Conservation (phyloP, 257 asterid genomes). For the Fraxinus anomala region DNA sequence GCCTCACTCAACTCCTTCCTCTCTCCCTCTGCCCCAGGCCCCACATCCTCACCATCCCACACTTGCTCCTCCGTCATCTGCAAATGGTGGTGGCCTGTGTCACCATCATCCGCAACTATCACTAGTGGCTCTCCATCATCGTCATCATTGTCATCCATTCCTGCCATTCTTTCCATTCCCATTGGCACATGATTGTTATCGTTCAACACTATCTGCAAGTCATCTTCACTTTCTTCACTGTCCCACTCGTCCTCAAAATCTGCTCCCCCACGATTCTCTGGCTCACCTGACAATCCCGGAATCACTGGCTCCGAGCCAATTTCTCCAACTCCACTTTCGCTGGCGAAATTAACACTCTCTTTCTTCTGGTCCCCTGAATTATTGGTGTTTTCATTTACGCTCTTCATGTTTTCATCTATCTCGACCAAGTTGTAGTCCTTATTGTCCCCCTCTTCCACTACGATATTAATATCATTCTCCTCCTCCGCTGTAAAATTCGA, state of each 20-base stretch:
- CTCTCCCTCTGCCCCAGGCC: slow-evolving; percentile 63
- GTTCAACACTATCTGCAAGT: slow-evolving; percentile 77
- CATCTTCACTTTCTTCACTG: slow-evolving; percentile 75
- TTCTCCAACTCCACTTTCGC: slow-evolving; percentile 24
- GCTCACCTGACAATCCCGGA: slow-evolving; percentile 64
- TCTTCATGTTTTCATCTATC: slow-evolving; percentile 34
- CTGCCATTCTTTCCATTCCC: slow-evolving; percentile 56
- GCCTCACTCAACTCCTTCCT: slow-evolving; percentile 65
- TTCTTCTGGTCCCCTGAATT: slow-evolving; percentile 26
- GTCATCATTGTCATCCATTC: slow-evolving; percentile 59
- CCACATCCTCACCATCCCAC: slow-evolving; percentile 71
- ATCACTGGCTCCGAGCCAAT: slow-evolving; percentile 38
- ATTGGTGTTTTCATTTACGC: slow-evolving; percentile 21
- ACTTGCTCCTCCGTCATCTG: slow-evolving; percentile 67
- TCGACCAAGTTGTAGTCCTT: slow-evolving; percentile 52
- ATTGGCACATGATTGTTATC: slow-evolving; percentile 51
- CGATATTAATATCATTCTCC: slow-evolving; percentile 57
- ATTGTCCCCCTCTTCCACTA: slow-evolving; percentile 62
- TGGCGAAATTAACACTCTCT: slow-evolving; percentile 23
- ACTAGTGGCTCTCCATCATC: slow-evolving; percentile 80
- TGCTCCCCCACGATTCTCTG: slow-evolving; percentile 38
- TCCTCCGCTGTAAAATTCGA: slow-evolving; percentile 46
- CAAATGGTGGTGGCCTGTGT: slow-evolving; percentile 51
- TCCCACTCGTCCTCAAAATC: slow-evolving; percentile 64
- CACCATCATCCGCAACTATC: slow-evolving; percentile 70